These are phyloP conservation scores for Annona squamosa DNA, from an alignment of 164 flowering plant species.

Conservation along the genomic window DNA sequence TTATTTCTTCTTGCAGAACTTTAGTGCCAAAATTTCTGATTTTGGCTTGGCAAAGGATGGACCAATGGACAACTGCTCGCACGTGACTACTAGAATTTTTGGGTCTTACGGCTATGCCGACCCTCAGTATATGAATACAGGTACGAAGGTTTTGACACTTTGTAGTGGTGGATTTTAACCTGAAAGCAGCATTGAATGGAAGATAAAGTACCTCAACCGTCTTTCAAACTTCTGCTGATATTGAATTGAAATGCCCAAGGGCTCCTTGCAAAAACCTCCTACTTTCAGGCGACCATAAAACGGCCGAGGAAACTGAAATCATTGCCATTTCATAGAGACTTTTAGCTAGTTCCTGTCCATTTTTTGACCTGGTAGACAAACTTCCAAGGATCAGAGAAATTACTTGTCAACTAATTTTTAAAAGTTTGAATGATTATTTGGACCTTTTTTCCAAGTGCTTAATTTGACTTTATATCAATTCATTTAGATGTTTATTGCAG, in stretches of 20 bases:
- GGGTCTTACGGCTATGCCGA: neutral
- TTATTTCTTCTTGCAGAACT: neutral
- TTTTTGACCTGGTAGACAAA: neutral
- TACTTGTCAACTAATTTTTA: neutral
- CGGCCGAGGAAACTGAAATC: too few species aligned
- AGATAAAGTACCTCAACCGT: neutral
- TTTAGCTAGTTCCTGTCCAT: too few species aligned
- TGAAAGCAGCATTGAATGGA: neutral
- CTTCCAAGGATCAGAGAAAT: neutral
- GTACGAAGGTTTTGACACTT: neutral
- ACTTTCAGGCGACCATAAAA: too few species aligned
- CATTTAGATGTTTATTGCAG: neutral
- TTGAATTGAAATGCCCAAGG: neutral
- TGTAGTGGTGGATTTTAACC: neutral
- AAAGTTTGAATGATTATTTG: neutral
- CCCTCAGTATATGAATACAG: constrained; percentile 1
- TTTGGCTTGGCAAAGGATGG: constrained; percentile 7
- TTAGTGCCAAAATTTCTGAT: constrained; percentile 3
- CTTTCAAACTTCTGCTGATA: neutral
- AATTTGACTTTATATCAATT: neutral
- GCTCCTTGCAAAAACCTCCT: neutral
- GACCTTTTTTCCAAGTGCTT: neutral
- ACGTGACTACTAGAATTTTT: neutral
- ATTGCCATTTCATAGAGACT: too few species aligned
- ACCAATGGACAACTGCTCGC: neutral